Base-by-base conservation (phyloP, 768 basidiomycete species). In the Mycena leptocephala region DNA sequence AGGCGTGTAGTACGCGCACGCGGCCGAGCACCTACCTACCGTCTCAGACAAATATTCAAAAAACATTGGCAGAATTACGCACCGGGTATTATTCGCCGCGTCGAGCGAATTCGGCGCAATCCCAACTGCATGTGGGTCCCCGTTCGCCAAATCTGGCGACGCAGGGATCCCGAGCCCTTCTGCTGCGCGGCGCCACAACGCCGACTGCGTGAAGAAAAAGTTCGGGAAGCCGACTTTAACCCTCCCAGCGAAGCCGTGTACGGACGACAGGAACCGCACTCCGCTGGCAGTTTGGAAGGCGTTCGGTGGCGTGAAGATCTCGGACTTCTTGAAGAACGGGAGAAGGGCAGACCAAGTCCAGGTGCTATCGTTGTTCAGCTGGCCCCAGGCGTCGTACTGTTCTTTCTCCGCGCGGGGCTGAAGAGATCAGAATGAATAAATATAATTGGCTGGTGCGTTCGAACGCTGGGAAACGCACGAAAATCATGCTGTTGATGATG, bases 261-360 rank as follows among this genome's bases (percentile, higher is more conserved):
- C 79, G 18, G 77, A 61, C 4, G 79, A 72, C 14, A 77, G 68
- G 65, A 76, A 84, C 22, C 76, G 62, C 3, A 79, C 83, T 24
- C 84, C 85, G 26, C 77, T 77, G 11, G 77, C 70, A 5, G 66
- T 43, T 58, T 86, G 86, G 26, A 79, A 78, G 9, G 76, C 74
- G 51, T 82, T 83, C 1, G 93, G 92, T 0, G 89, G 85, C 0
- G 89, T 89, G 82, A 91, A 93, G 28, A 85, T 87, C 80, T 94
- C 93, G n/a, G 90, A 85, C 74, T 87, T 86, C 77, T 88, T 87
- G 85, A 91, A 89, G 76, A 82, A 86, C 2, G 83, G 84, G 66
- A 88, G 86, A 58, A 90, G 78, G 30, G 77, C 81, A 58, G 88
- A 83, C 89, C 90, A 91, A 2, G 80, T 81, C 82, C 84, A 85